These are phyloP conservation scores for Aspergillus ustus DNA, from an alignment of 2,329 filamentous ascomycete genomes.

Conservation along the genomic window DNA sequence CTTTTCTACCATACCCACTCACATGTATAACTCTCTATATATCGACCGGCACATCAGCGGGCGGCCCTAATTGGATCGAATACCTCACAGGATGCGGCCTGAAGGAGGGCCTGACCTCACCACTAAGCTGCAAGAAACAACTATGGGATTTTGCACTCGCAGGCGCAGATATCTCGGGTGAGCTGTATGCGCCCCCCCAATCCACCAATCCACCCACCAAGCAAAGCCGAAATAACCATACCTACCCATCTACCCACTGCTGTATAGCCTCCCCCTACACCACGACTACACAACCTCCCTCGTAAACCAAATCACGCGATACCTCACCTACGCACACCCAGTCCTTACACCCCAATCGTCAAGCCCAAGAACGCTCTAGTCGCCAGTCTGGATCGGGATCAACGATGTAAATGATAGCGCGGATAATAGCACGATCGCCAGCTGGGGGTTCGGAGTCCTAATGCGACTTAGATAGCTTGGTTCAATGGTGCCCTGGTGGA, in stretches of 20 bases:
- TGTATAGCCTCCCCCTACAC: slow-evolving; percentile 54
- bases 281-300: slow-evolving; percentile 57
- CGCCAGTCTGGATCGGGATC: slow-evolving; percentile 60
- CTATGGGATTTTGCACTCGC: slow-evolving; percentile 64
- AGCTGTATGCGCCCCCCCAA: slow-evolving; percentile 37
- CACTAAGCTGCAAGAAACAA: slow-evolving; percentile 51
- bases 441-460: slow-evolving; percentile 44
- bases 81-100: slow-evolving; percentile 58
- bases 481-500: slow-evolving; percentile 49
- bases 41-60: slow-evolving; percentile 55
- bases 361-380: slow-evolving; percentile 47
- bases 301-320: slow-evolving; percentile 57
- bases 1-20: too few species aligned
- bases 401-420: slow-evolving; percentile 61
- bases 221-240: too few species aligned
- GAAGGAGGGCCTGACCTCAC: slow-evolving; percentile 48
- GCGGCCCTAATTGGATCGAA: slow-evolving; percentile 61
- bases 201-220: too few species aligned
- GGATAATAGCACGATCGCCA: slow-evolving; percentile 43
- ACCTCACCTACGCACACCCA: slow-evolving; percentile 50
- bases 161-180: slow-evolving; percentile 54
- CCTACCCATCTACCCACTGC: too few species aligned
- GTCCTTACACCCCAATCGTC: slow-evolving; percentile 40
- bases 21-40: slow-evolving; percentile 1
- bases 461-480: slow-evolving; percentile 50